These are phyloP conservation scores for Beta macrorhiza DNA, from an alignment of 179 eudicot species.

Conservation along the genomic window DNA sequence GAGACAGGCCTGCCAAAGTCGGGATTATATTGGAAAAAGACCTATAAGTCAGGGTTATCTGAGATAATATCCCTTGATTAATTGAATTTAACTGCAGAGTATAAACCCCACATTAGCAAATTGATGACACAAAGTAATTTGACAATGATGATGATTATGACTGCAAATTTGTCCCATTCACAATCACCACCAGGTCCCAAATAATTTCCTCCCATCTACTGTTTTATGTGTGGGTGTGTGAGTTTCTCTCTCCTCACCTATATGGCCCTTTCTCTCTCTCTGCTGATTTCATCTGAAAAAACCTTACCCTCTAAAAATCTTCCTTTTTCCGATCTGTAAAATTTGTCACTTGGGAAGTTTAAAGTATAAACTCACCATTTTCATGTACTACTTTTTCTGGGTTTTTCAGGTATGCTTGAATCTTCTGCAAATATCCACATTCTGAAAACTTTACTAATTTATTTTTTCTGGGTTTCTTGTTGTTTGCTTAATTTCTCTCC, in stretches of 20 bases:
- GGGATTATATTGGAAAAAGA: no score
- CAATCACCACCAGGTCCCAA: constrained; percentile 3
- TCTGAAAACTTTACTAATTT: constrained; percentile 2
- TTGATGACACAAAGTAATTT: constrained; percentile 15
- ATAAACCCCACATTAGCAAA: constrained; percentile 15
- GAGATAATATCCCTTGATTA: no score
- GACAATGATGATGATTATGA: constrained; percentile 20
- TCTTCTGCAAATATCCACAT: background rate
- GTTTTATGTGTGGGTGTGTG: constrained; percentile 5
- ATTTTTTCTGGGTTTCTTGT: constrained; percentile 1
- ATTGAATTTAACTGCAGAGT: constrained; percentile 1
- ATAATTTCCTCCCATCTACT: background rate
- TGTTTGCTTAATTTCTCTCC: background rate
- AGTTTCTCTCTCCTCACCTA: constrained; percentile 12
- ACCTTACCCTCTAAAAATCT: constrained; percentile 14
- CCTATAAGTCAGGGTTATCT: no score
- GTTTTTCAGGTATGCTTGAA: constrained; percentile 29
- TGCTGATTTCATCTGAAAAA: constrained; percentile 22
- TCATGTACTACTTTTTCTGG: constrained; percentile 15
- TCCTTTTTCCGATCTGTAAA: constrained; percentile 21
- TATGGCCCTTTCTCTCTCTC: background rate
- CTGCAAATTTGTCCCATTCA: constrained; percentile 23
- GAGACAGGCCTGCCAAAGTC: no score
- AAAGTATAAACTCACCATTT: background rate
- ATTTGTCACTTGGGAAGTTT: constrained; percentile 14